Evolutionary conservation across 306 rosid species (phyloP).

Genomic region (Vicia villosa): DNA sequence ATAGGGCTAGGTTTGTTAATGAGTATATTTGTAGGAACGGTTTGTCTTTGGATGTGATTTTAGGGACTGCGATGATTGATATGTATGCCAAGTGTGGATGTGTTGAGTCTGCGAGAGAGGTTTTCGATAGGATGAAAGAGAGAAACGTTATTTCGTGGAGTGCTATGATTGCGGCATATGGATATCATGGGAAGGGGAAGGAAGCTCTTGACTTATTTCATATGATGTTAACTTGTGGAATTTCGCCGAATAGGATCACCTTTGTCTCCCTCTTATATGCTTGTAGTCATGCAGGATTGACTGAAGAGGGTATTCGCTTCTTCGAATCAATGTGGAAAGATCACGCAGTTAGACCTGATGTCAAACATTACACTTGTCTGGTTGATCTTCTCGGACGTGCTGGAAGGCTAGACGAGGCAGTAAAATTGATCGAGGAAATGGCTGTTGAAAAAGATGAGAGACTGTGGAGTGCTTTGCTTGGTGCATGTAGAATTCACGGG

Average conservation of each 20-base stretch:
- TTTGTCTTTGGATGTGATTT: conserved; percentile 62
- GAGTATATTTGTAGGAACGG: conserved; percentile 49
- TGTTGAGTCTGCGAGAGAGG: conserved; percentile 61
- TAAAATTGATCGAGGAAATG: conserved; percentile 55
- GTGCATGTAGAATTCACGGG: conserved; percentile 71
- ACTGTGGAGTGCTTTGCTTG: conserved; percentile 83
- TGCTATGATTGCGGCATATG: conserved; percentile 82
- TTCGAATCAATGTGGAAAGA: conserved; percentile 61
- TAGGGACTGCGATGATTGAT: conserved; percentile 78
- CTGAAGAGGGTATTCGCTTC: conserved; percentile 63
- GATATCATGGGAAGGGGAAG: conserved; percentile 70
- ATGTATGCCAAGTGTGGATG: conserved; percentile 81
- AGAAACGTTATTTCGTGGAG: conserved; percentile 83
- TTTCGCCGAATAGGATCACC: conserved; percentile 62
- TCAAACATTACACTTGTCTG: conserved; percentile 77
- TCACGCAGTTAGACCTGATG: conserved; percentile 62
- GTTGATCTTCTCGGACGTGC: conserved; percentile 87
- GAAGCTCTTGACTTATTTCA: conserved; percentile 61
- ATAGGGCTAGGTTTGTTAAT: conserved; percentile 59
- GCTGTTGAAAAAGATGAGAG: conserved; percentile 63
- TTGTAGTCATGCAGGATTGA: conserved; percentile 77
- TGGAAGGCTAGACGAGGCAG: conserved; percentile 73
- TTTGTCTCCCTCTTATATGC: conserved; percentile 79
- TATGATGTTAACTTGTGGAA: conserved; percentile 56
- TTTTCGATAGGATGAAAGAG: conserved; percentile 63